These are phyloP conservation scores for Colletotrichum tanaceti DNA, from an alignment of 2,329 filamentous ascomycete species.

Conservation along the genomic window DNA sequence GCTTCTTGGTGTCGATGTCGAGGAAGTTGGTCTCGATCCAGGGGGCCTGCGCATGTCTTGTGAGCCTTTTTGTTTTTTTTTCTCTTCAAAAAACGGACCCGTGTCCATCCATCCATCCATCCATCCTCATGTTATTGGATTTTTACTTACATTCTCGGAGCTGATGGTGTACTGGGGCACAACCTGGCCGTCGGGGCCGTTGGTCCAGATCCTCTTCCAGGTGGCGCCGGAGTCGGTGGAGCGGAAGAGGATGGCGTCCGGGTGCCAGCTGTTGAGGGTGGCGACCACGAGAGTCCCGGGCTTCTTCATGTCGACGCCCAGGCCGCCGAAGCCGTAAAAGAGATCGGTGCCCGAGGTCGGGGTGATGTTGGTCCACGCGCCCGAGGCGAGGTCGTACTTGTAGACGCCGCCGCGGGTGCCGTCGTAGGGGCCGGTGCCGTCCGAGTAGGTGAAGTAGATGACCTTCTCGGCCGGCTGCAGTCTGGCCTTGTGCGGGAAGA, in stretches of 20 bases:
- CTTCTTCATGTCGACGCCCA: constrained; percentile 64
- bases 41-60: constrained; percentile 59
- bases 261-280: constrained; percentile 69
- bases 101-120: no score
- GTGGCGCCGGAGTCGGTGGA: constrained; percentile 66
- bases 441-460: constrained; percentile 64
- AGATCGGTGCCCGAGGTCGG: constrained; percentile 60
- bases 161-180: constrained; percentile 33
- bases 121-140: not conserved
- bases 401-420: constrained; percentile 65
- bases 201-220: constrained; percentile 66
- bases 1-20: constrained; percentile 58
- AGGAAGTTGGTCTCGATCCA: constrained; percentile 65
- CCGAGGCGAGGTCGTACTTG: constrained; percentile 62
- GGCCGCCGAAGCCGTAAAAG: constrained; percentile 67
- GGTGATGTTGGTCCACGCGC: constrained; percentile 67
- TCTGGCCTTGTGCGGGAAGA: constrained; percentile 65
- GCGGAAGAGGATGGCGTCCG: constrained; percentile 67
- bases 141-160: constrained; percentile 45
- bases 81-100: no score
- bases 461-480: constrained; percentile 61
- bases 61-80: no score
- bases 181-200: constrained; percentile 26
- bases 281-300: constrained; percentile 69
- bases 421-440: constrained; percentile 68